phyloP scores from a whole-genome alignment of 2,329 filamentous ascomycete species.

The Cadophora sp. region DNA sequence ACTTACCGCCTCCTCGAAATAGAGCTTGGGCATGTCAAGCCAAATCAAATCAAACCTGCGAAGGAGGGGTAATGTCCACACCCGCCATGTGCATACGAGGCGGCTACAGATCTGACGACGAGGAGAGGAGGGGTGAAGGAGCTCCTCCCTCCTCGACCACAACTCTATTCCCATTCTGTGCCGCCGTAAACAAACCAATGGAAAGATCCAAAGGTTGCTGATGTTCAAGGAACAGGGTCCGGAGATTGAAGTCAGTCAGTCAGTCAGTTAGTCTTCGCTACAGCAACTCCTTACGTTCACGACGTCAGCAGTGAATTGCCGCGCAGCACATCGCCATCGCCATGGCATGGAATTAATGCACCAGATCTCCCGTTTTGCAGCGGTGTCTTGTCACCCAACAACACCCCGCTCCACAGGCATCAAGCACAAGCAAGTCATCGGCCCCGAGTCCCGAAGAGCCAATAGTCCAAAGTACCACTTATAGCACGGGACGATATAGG shows the following conservation, averaged over 20 bases:
- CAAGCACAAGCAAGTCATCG: slow-evolving; percentile 3
- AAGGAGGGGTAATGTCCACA: slow-evolving; percentile 8
- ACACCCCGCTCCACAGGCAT: not conserved
- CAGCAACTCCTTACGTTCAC: not conserved
- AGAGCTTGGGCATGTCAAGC: not conserved
- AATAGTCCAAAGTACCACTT: slow-evolving; percentile 1
- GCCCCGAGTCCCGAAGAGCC: not conserved
- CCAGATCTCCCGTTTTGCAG: not conserved
- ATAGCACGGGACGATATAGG: slow-evolving; percentile 1
- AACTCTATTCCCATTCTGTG: not conserved
- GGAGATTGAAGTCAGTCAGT: not conserved
- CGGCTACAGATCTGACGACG: slow-evolving; percentile 3
- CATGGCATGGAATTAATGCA: not conserved
- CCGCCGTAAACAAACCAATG: slow-evolving; percentile 17
- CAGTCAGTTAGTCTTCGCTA: not conserved
- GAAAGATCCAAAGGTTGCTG: slow-evolving; percentile 1
- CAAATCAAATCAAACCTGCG: not conserved
- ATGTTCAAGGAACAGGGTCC: slow-evolving; percentile 10
- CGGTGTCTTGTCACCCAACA: not conserved
- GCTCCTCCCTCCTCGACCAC: slow-evolving; percentile 5
- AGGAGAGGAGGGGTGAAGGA: slow-evolving; percentile 6
- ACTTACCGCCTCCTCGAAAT: slow-evolving; percentile 18
- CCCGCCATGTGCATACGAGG: not conserved
- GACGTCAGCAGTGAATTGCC: slow-evolving; percentile 12
- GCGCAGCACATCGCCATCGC: not conserved